These are phyloP conservation scores for Malus hybrid DNA, from an alignment of 331 rosid genomes.

Conservation along the genomic window DNA sequence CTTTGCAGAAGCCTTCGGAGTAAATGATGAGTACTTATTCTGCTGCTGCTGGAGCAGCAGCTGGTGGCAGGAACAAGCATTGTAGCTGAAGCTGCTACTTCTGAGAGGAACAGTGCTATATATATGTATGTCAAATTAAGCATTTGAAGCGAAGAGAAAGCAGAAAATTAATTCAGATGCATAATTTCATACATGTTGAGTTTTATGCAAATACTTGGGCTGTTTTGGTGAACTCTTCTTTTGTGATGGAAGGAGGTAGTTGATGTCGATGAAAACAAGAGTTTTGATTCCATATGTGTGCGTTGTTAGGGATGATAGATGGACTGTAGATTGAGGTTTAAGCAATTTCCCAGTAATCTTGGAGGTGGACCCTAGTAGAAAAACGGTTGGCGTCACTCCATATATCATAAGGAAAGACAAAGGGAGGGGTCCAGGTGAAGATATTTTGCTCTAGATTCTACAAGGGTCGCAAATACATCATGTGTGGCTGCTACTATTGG, in stretches of 20 bases:
- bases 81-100: conserved; percentile 2
- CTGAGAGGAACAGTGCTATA: not conserved
- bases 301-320: not conserved
- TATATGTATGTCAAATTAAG: not conserved
- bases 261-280: conserved; percentile 3
- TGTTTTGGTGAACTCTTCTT: not conserved
- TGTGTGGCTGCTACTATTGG: not conserved
- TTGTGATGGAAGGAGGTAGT: conserved; percentile 5
- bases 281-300: conserved; percentile 23
- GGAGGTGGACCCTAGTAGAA: conserved; percentile 3
- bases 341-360: not conserved
- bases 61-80: conserved; percentile 10
- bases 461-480: not conserved
- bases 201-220: conserved; percentile 19
- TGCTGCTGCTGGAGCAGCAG: conserved; percentile 19
- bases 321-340: not conserved
- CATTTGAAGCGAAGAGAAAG: not conserved
- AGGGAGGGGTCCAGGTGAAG: not conserved
- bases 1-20: conserved; percentile 3
- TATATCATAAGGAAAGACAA: not conserved
- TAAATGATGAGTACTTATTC: not conserved
- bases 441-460: not conserved
- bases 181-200: conserved; percentile 31
- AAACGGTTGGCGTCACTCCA: not conserved
- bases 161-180: not conserved